Conservation (phyloP, 2,329 filamentous ascomycete species). For the Chrysoporthe cubensis region DNA sequence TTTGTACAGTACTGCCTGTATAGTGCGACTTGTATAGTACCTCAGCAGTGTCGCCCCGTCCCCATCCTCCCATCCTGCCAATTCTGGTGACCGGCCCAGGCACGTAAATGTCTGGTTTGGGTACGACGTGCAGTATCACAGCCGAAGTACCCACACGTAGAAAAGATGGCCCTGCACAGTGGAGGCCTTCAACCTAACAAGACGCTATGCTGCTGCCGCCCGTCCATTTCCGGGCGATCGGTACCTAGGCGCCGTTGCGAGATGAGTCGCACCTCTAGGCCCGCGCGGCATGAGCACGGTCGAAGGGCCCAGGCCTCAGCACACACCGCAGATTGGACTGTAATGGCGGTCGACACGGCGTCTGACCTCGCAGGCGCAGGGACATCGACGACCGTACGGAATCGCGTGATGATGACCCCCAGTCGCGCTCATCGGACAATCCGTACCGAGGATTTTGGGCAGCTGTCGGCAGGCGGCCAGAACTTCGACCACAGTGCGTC, state of each 20-base stretch:
- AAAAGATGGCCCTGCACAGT: background rate
- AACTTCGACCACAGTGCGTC: background rate
- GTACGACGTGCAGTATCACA: too few relatives aligned
- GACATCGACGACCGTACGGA: background rate
- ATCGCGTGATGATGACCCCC: background rate
- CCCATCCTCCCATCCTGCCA: too few relatives aligned
- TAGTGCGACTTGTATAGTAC: too few relatives aligned
- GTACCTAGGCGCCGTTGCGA: slow-evolving; percentile 1
- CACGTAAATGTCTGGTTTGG: too few relatives aligned
- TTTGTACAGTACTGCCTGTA: background rate
- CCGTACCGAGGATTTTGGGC: background rate
- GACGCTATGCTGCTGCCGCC: background rate
- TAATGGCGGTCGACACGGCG: too few relatives aligned
- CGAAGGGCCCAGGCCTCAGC: background rate
- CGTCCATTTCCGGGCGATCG: background rate
- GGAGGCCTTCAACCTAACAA: background rate
- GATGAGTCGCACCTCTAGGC: background rate
- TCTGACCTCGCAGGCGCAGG: too few relatives aligned
- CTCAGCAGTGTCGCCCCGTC: too few relatives aligned
- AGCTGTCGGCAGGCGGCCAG: background rate
- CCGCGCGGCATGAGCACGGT: background rate
- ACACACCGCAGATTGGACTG: background rate
- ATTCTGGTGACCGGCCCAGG: too few relatives aligned
- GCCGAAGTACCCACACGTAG: too few relatives aligned
- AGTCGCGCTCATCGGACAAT: background rate